These are phyloP conservation scores for Chytriomyces confervae DNA, from an alignment of 192 early-diverging fungal species.

Conservation along the genomic window DNA sequence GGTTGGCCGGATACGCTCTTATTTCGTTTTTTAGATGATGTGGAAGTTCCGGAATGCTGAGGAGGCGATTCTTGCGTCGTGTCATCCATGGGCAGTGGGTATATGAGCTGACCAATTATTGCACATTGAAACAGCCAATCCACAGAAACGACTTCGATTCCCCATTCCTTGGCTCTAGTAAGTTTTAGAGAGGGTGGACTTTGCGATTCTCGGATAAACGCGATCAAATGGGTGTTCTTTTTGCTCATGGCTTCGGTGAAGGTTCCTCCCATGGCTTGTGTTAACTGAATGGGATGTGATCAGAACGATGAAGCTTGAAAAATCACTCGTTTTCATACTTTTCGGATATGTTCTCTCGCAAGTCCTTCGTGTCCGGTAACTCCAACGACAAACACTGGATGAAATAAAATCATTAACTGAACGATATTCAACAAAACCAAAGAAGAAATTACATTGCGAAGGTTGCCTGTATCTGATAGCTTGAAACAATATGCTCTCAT, in stretches of 20 bases:
- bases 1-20: no score
- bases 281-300: constrained; percentile 32
- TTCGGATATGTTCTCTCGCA: constrained; percentile 62
- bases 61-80: background rate
- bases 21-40: no score
- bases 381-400: constrained; percentile 42
- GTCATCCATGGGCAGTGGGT: background rate
- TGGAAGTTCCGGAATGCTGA: no score
- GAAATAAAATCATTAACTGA: constrained; percentile 4
- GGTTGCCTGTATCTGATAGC: constrained; percentile 9
- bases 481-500: constrained; percentile 44
- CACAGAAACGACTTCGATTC: constrained; percentile 39
- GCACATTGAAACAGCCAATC: constrained; percentile 50
- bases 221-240: constrained; percentile 45
- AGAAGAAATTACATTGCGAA: background rate
- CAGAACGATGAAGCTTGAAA: background rate
- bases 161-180: constrained; percentile 46
- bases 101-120: constrained; percentile 18
- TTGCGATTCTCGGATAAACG: background rate
- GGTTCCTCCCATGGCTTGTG: constrained; percentile 45
- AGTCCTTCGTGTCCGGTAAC: constrained; percentile 64
- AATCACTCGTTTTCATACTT: background rate
- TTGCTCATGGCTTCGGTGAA: constrained; percentile 62
- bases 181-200: constrained; percentile 37
- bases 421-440: constrained; percentile 24